Percentiles rank a stretch among this genome's conserved stretches.
phyloP scores from a whole-genome alignment of 179 eudicot genomes.

The Pouteria campechiana region DNA sequence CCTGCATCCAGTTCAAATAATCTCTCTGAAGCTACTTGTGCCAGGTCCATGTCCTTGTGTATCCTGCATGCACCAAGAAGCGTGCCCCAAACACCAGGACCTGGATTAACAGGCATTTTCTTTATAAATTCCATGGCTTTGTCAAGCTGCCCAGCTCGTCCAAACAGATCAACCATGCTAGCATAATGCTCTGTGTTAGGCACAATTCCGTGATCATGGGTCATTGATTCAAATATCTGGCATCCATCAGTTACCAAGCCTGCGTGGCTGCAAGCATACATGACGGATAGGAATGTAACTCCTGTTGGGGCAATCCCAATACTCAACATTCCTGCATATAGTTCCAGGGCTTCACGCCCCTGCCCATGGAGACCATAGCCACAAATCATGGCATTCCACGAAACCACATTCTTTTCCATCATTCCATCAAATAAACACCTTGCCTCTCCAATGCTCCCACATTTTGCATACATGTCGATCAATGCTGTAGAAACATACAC shows the following conservation, averaged over 20 bases:
- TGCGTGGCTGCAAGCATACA: constrained; percentile 89
- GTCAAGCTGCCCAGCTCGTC: constrained; percentile 66
- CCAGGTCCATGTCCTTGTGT: constrained; percentile 57
- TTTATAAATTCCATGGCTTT: constrained; percentile 67
- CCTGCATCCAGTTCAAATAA: constrained; percentile 69
- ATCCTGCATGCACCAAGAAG: constrained; percentile 81
- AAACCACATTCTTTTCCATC: constrained; percentile 61
- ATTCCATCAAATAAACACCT: constrained; percentile 42
- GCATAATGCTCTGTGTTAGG: constrained; percentile 88
- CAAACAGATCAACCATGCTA: constrained; percentile 84
- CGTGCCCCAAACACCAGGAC: constrained; percentile 84
- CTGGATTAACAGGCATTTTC: constrained; percentile 54
- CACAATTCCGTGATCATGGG: constrained; percentile 38
- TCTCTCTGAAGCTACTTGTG: constrained; percentile 63
- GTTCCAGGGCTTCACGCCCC: constrained; percentile 52
- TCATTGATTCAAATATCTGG: constrained; percentile 59
- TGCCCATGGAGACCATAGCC: constrained; percentile 91
- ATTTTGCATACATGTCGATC: constrained; percentile 90
- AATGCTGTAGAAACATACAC: constrained; percentile 75
- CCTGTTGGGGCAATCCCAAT: constrained; percentile 42
- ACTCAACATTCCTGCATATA: constrained; percentile 42
- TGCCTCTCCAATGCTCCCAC: constrained; percentile 69
- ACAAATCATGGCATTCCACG: constrained; percentile 93
- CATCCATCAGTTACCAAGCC: constrained; percentile 74
- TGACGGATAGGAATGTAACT: constrained; percentile 64